Conservation (phyloP, 2,329 filamentous ascomycete genomes). For the Fusarium xylarioides region DNA sequence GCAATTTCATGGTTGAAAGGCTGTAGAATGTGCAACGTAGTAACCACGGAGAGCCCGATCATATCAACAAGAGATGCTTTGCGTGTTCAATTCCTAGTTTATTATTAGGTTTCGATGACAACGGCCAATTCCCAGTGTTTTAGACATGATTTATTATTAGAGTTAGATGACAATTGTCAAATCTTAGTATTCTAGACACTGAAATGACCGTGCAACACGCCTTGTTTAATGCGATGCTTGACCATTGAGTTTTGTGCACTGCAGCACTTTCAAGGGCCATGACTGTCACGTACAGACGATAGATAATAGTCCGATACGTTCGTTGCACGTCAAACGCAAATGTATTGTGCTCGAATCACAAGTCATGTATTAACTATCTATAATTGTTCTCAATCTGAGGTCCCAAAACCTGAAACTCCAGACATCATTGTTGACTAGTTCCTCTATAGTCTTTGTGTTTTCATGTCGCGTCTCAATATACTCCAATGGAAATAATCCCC, state of each 20-base stretch:
- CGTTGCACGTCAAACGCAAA: not conserved
- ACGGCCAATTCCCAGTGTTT: not conserved
- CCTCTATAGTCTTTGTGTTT: slow-evolving; percentile 22
- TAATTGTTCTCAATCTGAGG: slow-evolving; percentile 27
- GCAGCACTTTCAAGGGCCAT: not conserved
- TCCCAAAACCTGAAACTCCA: slow-evolving; percentile 20
- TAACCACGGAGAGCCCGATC: not conserved
- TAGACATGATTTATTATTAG: not conserved
- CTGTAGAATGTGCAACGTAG: not conserved
- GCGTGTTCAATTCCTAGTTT: not conserved
- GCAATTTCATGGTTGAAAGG: not conserved
- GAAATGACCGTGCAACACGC: slow-evolving; percentile 14
- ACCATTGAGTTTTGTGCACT: slow-evolving; percentile 4
- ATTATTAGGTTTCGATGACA: slow-evolving; percentile 1
- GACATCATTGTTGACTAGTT: slow-evolving; percentile 10
- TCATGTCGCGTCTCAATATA: slow-evolving; percentile 33
- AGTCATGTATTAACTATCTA: slow-evolving; percentile 31
- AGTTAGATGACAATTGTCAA: not conserved
- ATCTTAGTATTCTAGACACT: not conserved
- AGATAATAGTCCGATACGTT: not conserved
- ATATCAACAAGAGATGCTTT: not conserved
- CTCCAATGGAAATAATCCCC: slow-evolving; percentile 1
- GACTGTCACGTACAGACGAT: not conserved
- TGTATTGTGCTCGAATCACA: not conserved
- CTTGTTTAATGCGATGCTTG: not conserved